Conservation (phyloP, 176 grass and related monocot genomes). For the Bothriochloa decipiens region DNA sequence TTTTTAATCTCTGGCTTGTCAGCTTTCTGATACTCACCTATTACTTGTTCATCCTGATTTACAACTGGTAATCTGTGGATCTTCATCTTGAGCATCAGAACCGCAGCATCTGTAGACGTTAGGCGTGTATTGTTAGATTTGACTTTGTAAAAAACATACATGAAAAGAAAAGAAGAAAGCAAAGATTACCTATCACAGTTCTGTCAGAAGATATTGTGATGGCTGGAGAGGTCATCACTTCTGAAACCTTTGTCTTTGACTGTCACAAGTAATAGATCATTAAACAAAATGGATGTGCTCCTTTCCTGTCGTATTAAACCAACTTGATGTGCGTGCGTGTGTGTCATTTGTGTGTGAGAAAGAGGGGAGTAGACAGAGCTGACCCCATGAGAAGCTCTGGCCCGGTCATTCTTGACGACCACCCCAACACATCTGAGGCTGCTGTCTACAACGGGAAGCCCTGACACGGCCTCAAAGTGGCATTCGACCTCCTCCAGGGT, state of each 20-base stretch:
- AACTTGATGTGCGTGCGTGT: neutral
- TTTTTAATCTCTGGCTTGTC: neutral
- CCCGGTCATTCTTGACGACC: constrained; percentile 67
- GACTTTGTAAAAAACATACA: neutral
- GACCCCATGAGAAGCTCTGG: constrained; percentile 72
- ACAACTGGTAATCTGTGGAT: constrained; percentile 85
- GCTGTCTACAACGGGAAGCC: constrained; percentile 73
- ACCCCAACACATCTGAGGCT: constrained; percentile 73
- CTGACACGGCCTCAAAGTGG: constrained; percentile 66
- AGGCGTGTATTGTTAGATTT: constrained; percentile 26
- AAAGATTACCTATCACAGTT: constrained; percentile 77
- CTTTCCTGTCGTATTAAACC: neutral
- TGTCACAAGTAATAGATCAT: constrained; percentile 49
- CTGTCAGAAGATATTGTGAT: constrained; percentile 76
- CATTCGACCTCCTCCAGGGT: constrained; percentile 67
- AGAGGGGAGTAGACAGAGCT: neutral
- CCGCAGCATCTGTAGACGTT: constrained; percentile 79
- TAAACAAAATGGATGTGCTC: neutral
- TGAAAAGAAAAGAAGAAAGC: neutral
- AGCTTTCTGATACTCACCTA: constrained; percentile 59
- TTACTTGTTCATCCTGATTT: constrained; percentile 73
- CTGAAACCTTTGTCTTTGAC: constrained; percentile 57
- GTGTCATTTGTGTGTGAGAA: neutral
- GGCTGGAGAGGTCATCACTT: constrained; percentile 87
- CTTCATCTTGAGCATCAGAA: constrained; percentile 88